A percentile compares a stretch with the other conserved stretches of the same genome.
Conservation (phyloP, 2,329 filamentous ascomycete genomes). For the Ceratocystis colombiana region DNA sequence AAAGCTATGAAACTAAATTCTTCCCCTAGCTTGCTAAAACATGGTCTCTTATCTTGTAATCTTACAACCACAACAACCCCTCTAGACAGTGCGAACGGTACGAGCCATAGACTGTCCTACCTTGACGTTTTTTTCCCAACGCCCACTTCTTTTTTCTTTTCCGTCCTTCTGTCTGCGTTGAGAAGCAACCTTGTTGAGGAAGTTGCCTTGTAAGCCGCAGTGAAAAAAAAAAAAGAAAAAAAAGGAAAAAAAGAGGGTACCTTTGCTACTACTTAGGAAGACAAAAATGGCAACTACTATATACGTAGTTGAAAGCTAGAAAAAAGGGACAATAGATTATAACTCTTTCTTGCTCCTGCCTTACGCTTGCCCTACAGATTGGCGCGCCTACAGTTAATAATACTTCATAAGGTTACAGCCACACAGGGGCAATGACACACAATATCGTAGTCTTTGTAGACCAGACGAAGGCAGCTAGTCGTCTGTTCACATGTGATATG, state of each 20-base stretch:
- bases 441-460: not conserved
- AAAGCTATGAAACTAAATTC: not conserved
- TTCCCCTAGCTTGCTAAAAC: not conserved
- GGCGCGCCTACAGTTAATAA: too few relatives aligned
- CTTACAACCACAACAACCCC: not conserved
- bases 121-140: not conserved
- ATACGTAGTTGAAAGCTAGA: too few relatives aligned
- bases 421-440: not conserved
- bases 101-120: not conserved
- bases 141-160: not conserved
- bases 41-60: too few relatives aligned
- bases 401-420: not conserved
- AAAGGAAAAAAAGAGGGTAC: not conserved
- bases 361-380: too few relatives aligned
- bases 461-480: not conserved
- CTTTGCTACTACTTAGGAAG: not conserved
- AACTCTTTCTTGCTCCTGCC: too few relatives aligned
- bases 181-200: conserved; percentile 1
- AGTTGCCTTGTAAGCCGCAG: not conserved
- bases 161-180: not conserved
- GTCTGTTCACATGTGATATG: too few relatives aligned
- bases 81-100: not conserved
- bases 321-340: too few relatives aligned
- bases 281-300: not conserved
- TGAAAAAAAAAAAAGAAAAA: not conserved